A percentile compares a stretch with the other conserved stretches of the same genome.
These are phyloP conservation scores for Aspergillus pseudoglaucus DNA, from an alignment of 2,329 filamentous ascomycete genomes.

Conservation along the genomic window DNA sequence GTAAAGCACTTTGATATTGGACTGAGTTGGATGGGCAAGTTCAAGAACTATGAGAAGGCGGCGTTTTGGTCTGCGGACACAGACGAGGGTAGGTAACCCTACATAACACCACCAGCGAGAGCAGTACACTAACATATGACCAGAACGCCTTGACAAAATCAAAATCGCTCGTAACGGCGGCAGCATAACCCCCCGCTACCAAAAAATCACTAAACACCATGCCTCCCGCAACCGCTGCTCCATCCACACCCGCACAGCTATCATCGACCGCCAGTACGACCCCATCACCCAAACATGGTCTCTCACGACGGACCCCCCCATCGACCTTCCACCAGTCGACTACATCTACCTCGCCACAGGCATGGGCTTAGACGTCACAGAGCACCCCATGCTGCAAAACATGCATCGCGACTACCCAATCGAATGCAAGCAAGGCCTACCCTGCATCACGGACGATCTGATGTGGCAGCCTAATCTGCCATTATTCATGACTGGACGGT, in stretches of 20 bases:
- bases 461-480: constrained; percentile 70
- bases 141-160: constrained; percentile 61
- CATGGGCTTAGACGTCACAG: constrained; percentile 55
- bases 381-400: constrained; percentile 55
- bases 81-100: constrained; percentile 46
- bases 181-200: constrained; percentile 65
- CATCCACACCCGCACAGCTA: constrained; percentile 52
- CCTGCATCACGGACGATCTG: constrained; percentile 68
- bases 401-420: constrained; percentile 58
- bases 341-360: constrained; percentile 74
- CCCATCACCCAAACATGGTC: constrained; percentile 42
- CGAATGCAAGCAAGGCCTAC: constrained; percentile 57
- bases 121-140: background rate
- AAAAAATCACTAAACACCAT: constrained; percentile 60
- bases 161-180: constrained; percentile 63
- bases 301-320: constrained; percentile 49
- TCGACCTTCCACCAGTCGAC: constrained; percentile 49
- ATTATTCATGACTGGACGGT: constrained; percentile 62
- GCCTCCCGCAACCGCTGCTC: constrained; percentile 46
- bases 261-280: constrained; percentile 50
- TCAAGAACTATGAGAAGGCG: constrained; percentile 69
- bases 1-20: constrained; percentile 75
- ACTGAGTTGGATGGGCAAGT: constrained; percentile 75
- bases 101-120: background rate
- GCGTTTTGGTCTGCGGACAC: constrained; percentile 70